Evolutionary conservation across 176 grass and related monocot species (phyloP), one percentile per base, ranked within the genome.

Genomic region (Eleusine indica): DNA sequence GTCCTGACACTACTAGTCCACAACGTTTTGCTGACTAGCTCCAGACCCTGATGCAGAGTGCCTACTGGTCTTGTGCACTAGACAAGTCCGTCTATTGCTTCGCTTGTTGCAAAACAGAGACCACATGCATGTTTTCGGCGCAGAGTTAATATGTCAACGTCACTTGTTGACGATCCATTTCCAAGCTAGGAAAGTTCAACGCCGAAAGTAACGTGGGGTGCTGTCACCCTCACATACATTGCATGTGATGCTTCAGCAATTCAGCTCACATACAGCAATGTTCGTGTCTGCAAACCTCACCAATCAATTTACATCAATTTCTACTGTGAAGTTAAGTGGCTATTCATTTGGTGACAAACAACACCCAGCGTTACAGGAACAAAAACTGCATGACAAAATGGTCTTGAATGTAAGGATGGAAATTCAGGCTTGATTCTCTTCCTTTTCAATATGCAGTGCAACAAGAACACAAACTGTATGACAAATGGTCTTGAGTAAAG

Each of bases 1-100:
- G 42, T 76, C 61, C 35, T 65, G 46, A 39, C 25, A 30, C 13
- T 21, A 43, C 29, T 47, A 47, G 64, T 86, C 84, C 53, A 28
- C 70, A 25, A 51, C 53, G 47, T 49, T 82, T 8, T 1, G 51
- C 51, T 43, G 76, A 86, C 76, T 86, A 60, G 19, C 43, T 16
- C 4, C 32, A 76, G 21, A 76, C 66, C 56, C 25, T 25, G 4
- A 67, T 74, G 49, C 61, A 25, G 70, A 12, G 56, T 81, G 71
- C 71, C 44, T 81, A 0, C 12, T 67, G 48, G 21, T 57, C 21
- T 9, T 72, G 28, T 52, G 84, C 67, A 53, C 30, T n/a, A 80
- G 68, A 62, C 1, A 63, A 66, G 60, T 44, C 76, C 42, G 32
- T 47, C 44, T 35, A 21, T 66, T 32, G 30, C 32, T 29, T 73